Evolutionary conservation across 106 monocot genomes (phyloP).

Genomic region (Dendrobium chrysotoxum): DNA sequence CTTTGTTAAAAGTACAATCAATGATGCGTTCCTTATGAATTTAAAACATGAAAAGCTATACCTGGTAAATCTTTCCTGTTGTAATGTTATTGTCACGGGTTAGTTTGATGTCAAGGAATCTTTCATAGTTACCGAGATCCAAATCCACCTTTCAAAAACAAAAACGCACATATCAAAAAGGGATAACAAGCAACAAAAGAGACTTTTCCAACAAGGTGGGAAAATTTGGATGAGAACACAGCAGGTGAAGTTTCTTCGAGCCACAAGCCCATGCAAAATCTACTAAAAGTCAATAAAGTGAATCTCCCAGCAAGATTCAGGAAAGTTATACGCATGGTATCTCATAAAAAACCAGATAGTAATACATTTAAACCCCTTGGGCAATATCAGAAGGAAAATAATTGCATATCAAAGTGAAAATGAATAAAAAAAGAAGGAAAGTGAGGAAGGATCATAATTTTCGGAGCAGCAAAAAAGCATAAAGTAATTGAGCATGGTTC

Average conservation of each 20-base stretch:
- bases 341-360: not conserved
- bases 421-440: not conserved
- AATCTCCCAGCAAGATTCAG: not conserved
- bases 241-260: not conserved
- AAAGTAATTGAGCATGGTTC: not conserved
- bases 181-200: not conserved
- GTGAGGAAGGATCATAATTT: not conserved
- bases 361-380: not conserved
- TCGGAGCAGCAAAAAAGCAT: not conserved
- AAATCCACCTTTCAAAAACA: slow-evolving; percentile 36
- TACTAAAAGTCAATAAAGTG: not conserved
- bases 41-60: not conserved
- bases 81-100: slow-evolving; percentile 56
- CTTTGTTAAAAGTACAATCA: slow-evolving; percentile 6
- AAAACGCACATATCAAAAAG: not conserved
- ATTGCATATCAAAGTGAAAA: not conserved
- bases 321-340: slow-evolving; percentile 1
- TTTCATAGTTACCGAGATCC: slow-evolving; percentile 55
- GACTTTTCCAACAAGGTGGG: not conserved
- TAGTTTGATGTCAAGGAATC: slow-evolving; percentile 42
- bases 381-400: not conserved
- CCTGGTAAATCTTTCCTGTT: slow-evolving; percentile 51
- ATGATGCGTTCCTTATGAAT: not conserved
- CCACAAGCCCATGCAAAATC: not conserved
- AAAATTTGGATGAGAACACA: not conserved